Percentiles rank a stretch among this genome's conserved stretches.
phyloP scores from a whole-genome alignment of 331 rosid genomes.

The Malus hybrid region DNA sequence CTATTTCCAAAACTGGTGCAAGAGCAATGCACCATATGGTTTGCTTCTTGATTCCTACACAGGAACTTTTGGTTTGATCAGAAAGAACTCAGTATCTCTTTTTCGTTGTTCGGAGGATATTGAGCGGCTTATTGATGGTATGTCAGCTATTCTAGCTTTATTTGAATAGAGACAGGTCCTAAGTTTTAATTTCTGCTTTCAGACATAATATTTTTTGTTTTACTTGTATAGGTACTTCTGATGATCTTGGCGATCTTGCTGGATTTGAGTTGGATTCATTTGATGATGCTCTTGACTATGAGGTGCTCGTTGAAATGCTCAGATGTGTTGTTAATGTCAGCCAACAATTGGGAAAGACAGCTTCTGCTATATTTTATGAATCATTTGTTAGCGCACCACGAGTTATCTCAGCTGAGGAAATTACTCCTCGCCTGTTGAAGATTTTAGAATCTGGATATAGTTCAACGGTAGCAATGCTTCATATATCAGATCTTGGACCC shows the following conservation, averaged over 20 bases:
- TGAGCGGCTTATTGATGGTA: conserved; percentile 76
- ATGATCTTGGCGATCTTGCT: conserved; percentile 47
- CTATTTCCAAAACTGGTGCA: conserved; percentile 85
- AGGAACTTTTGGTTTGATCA: conserved; percentile 62
- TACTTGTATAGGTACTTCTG: conserved; percentile 45
- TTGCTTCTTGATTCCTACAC: conserved; percentile 58
- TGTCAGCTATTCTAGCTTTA: conserved; percentile 2
- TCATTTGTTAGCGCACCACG: conserved; percentile 48
- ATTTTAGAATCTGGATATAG: conserved; percentile 67
- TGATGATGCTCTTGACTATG: conserved; percentile 45
- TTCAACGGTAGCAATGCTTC: conserved; percentile 33
- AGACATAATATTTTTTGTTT: not conserved
- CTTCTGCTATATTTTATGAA: conserved; percentile 72
- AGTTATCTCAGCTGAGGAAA: conserved; percentile 57
- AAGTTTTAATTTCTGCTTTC: not conserved
- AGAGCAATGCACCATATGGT: conserved; percentile 61
- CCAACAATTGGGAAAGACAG: conserved; percentile 77
- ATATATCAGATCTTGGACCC: conserved; percentile 36
- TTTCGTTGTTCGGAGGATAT: conserved; percentile 77
- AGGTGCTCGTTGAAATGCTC: conserved; percentile 54
- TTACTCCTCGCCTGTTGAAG: conserved; percentile 51
- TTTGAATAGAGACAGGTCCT: not conserved
- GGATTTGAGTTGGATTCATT: conserved; percentile 35
- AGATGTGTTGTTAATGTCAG: conserved; percentile 56
- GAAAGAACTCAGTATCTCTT: conserved; percentile 69